Base-by-base conservation (phyloP, 2,329 filamentous ascomycete species). In the Fonsecaea pedrosoi region DNA sequence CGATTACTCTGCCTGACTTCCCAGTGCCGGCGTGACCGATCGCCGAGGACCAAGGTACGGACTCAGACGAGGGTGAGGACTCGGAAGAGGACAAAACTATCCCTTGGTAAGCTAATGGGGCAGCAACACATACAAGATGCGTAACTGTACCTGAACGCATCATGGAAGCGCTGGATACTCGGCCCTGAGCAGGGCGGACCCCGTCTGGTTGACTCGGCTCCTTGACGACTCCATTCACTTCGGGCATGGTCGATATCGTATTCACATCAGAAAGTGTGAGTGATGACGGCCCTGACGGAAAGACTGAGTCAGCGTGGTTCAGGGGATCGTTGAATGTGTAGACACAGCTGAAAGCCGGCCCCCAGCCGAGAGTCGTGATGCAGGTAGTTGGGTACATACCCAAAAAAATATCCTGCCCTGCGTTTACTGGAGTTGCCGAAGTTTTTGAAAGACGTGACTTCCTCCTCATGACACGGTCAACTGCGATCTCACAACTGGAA, bases 1-100 rank as follows among this genome's bases (percentile, higher is more conserved):
- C 82, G 61, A 84, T 84, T 21, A 84, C 82, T 40, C 82, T 79
- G 34, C 82, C 81, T 2, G 82, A 83, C 72, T 84, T 84, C 45
- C 82, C 82, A 21, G 80, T 79, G 30, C 80, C 78, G 40, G 82
- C 82, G 67, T 83, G 81, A 12, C 82, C 82, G 34, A 84, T 81
- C 1, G 82, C 82, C 1, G 82, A 80, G 10, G 80, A 83, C 82
- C 82, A 84, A 74, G 81, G 79, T 13, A 72, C 72, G 38, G 71
- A 64, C 37, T 77, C 77, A 25, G 74, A 64, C 54, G 75, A 71
- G 55, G 71, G 62, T 18, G 73, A 66, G 42, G 66, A 65, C 18
- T 70, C 69, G 55, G 69, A 69, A 35, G 62, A 70, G 4, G 65
- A 67, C 60, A 68, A 60, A 59, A 70, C 68, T 70, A 40, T 15